phyloP scores from a whole-genome alignment of 2,329 filamentous ascomycete genomes.

The Rhynchosporium secalis region DNA sequence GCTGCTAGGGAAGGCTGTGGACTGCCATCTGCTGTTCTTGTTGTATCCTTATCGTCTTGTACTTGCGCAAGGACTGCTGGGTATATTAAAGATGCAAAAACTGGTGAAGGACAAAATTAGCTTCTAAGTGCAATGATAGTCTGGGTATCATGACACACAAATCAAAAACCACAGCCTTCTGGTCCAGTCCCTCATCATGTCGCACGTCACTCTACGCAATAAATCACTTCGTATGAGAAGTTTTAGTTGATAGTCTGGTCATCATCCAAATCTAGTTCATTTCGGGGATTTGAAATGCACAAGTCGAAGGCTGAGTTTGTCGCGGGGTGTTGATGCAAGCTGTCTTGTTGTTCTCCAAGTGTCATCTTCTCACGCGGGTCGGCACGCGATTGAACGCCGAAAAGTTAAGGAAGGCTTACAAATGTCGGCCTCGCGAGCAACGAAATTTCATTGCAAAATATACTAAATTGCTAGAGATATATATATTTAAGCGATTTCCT shows the following conservation, averaged over 20 bases:
- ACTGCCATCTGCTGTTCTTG: conserved; percentile 29
- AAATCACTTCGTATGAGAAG: conserved; percentile 35
- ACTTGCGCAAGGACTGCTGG: conserved; percentile 29
- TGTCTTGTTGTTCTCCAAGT: conserved; percentile 22
- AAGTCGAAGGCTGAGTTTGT: conserved; percentile 12
- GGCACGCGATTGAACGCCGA: conserved; percentile 8
- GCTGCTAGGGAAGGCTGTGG: conserved; percentile 34
- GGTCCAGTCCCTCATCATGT: conserved; percentile 37
- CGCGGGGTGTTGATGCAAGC: conserved; percentile 16
- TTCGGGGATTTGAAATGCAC: conserved; percentile 20
- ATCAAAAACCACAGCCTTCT: conserved; percentile 39
- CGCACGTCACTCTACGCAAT: conserved; percentile 19
- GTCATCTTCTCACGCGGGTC: conserved; percentile 12
- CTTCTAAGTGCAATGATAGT: conserved; percentile 2
- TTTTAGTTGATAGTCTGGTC: conserved; percentile 26
- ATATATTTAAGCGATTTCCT: too few species aligned
- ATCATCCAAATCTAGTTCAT: conserved; percentile 30
- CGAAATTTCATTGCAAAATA: neutral
- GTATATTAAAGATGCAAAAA: conserved; percentile 34
- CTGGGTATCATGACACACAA: conserved; percentile 31
- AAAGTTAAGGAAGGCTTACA: neutral
- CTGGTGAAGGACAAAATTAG: conserved; percentile 24
- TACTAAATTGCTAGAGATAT: neutral
- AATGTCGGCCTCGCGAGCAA: neutral
- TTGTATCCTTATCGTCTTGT: conserved; percentile 28